Evolutionary conservation across 148 eudicot species (phyloP).

Genomic region (Limonium bicolor): DNA sequence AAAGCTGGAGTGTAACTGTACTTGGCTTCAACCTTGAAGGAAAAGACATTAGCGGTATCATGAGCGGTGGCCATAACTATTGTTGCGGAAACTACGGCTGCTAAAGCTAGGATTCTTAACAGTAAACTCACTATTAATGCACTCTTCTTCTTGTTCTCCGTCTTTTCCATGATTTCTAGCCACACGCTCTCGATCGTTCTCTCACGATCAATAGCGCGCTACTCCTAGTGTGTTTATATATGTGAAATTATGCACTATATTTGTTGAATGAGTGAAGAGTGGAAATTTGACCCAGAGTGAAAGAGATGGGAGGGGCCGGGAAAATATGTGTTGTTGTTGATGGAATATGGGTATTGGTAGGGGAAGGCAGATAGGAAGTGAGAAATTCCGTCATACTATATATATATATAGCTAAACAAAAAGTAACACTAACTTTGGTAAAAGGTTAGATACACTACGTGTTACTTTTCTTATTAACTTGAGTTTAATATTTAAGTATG

Average conservation of each 20-base stretch:
- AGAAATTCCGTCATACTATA: too few species aligned
- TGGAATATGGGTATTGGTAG: too few species aligned
- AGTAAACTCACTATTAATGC: constrained; percentile 25
- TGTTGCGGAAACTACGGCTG: constrained; percentile 35
- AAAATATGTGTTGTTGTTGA: neutral
- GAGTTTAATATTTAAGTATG: too few species aligned
- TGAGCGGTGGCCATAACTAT: constrained; percentile 54
- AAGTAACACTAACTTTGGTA: too few species aligned
- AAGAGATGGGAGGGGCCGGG: neutral
- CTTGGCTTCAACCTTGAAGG: constrained; percentile 57
- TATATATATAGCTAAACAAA: too few species aligned
- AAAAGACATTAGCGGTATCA: constrained; percentile 46
- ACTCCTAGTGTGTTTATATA: neutral
- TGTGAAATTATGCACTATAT: neutral
- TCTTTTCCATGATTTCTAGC: too few species aligned
- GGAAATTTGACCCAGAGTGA: neutral
- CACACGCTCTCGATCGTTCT: too few species aligned
- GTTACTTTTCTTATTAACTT: too few species aligned
- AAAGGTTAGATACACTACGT: too few species aligned
- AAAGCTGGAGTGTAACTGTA: constrained; percentile 56
- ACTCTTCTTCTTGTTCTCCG: constrained; percentile 34
- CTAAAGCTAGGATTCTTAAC: constrained; percentile 56
- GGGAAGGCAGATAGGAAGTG: too few species aligned
- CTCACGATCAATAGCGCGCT: too few species aligned
- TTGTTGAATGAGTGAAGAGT: neutral